phyloP scores from a whole-genome alignment of 2,329 filamentous ascomycete species.

The Hypocreales sp. region DNA sequence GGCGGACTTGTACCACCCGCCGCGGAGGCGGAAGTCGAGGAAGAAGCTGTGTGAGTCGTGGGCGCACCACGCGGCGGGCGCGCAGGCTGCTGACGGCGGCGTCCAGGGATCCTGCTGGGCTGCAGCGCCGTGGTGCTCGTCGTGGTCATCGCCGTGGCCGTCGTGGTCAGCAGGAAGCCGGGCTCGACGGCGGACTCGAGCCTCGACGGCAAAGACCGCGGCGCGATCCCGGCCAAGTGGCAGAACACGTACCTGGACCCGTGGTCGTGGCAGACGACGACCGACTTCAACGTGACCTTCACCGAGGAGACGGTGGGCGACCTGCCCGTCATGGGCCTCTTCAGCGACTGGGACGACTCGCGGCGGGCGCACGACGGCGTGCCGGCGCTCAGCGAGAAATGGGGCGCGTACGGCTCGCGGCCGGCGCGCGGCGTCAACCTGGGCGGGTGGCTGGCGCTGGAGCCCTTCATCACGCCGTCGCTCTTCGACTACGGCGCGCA shows the following conservation, averaged over 20 bases:
- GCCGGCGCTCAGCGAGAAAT: conserved; percentile 58
- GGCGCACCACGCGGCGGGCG: not conserved
- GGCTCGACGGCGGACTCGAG: conserved; percentile 14
- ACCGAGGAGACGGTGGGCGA: conserved; percentile 73
- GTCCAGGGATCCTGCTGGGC: conserved; percentile 38
- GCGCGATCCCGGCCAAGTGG: conserved; percentile 47
- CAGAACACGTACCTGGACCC: conserved; percentile 73
- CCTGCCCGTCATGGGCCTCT: conserved; percentile 81
- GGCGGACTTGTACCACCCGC: conserved; percentile 28
- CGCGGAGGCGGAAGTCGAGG: conserved; percentile 30
- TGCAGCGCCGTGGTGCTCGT: conserved; percentile 39
- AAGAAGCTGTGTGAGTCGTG: conserved; percentile 45
- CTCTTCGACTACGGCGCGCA: conserved; percentile 56
- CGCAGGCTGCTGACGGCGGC: conserved; percentile 8
- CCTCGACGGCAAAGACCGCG: conserved; percentile 35
- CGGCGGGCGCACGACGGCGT: conserved; percentile 63
- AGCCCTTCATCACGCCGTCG: conserved; percentile 91
- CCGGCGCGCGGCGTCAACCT: conserved; percentile 85
- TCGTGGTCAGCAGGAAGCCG: conserved; percentile 50
- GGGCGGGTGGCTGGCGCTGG: conserved; percentile 85
- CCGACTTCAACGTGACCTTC: conserved; percentile 88
- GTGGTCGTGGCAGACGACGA: conserved; percentile 80
- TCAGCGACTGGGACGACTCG: conserved; percentile 74
- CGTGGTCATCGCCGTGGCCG: too few species aligned
- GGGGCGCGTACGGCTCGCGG: conserved; percentile 59